Evolutionary conservation across 169 alveolate genomes (phyloP).

Genomic region (Cryptosporidium canis): DNA sequence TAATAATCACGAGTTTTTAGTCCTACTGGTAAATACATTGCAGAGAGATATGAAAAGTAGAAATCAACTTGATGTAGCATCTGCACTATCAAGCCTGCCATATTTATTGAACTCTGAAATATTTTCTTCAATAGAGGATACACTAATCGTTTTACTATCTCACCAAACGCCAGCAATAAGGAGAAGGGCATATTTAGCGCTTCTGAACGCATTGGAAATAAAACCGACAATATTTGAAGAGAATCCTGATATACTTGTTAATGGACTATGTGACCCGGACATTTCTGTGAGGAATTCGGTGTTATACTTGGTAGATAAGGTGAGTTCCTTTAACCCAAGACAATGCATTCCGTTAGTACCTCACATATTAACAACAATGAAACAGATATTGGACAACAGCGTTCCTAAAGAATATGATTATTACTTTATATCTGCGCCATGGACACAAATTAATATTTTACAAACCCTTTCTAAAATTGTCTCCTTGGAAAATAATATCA

Average conservation of each 20-base stretch:
- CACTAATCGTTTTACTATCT: constrained; percentile 82
- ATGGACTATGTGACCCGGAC: constrained; percentile 91
- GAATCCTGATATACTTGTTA: constrained; percentile 81
- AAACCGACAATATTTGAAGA: constrained; percentile 78
- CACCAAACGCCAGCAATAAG: constrained; percentile 90
- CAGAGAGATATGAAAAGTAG: constrained; percentile 88
- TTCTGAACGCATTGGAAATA: constrained; percentile 78
- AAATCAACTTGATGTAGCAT: constrained; percentile 88
- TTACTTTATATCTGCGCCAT: constrained; percentile 96
- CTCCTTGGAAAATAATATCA: constrained; percentile 85
- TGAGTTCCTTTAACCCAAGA: constrained; percentile 68
- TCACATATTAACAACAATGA: constrained; percentile 87
- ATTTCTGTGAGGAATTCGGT: constrained; percentile 93
- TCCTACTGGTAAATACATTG: constrained; percentile 90
- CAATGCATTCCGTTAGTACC: constrained; percentile 78
- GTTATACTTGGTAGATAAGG: constrained; percentile 81
- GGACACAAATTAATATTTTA: constrained; percentile 90
- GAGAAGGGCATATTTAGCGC: constrained; percentile 90
- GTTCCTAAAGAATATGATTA: constrained; percentile 93
- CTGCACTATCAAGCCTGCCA: constrained; percentile 88
- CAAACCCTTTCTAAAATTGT: constrained; percentile 79
- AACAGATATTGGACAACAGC: constrained; percentile 91
- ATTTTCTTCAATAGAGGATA: constrained; percentile 87
- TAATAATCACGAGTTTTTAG: constrained; percentile 87
- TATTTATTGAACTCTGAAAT: constrained; percentile 88